phyloP scores from a whole-genome alignment of 176 grass and related monocot species.

The Cenchrus fungigraminus region DNA sequence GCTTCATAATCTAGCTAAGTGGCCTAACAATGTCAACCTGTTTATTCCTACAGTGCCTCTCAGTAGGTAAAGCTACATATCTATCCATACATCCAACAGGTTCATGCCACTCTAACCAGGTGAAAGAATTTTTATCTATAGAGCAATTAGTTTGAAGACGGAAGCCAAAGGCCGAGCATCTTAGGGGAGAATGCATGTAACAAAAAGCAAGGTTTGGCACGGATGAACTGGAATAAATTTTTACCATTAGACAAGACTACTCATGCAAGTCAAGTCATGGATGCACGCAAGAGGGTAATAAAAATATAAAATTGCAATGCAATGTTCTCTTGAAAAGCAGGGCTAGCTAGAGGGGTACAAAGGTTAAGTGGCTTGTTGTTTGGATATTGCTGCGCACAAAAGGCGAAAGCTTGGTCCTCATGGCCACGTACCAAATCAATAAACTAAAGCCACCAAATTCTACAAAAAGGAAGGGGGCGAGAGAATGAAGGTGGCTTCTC shows the following conservation, averaged over 20 bases:
- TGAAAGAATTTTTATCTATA: conserved; percentile 25
- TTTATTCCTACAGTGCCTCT: conserved; percentile 47
- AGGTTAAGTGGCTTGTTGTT: conserved; percentile 35
- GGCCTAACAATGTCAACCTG: conserved; percentile 39
- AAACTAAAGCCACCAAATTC: conserved; percentile 45
- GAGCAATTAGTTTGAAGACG: conserved; percentile 30
- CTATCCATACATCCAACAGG: conserved; percentile 28
- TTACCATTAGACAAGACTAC: conserved; percentile 43
- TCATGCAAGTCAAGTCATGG: conserved; percentile 56
- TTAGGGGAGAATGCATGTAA: conserved; percentile 25
- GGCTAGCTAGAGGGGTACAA: conserved; percentile 14
- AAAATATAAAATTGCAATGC: conserved; percentile 21
- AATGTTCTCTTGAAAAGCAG: conserved; percentile 51
- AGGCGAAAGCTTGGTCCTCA: conserved; percentile 43
- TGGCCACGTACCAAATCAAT: conserved; percentile 60
- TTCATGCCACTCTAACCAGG: conserved; percentile 42
- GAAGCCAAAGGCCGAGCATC: conserved; percentile 48
- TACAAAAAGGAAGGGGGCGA: conserved; percentile 17
- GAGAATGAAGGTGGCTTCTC: conserved; percentile 42
- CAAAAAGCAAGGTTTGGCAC: conserved; percentile 40
- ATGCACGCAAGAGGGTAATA: conserved; percentile 34
- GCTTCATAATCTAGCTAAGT: conserved; percentile 30
- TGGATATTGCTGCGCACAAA: conserved; percentile 44
- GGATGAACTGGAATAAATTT: conserved; percentile 54
- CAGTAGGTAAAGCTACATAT: conserved; percentile 29